Evolutionary conservation across 306 rosid species (phyloP), one percentile per base, ranked within the genome.

Genomic region (Rosa rugosa): DNA sequence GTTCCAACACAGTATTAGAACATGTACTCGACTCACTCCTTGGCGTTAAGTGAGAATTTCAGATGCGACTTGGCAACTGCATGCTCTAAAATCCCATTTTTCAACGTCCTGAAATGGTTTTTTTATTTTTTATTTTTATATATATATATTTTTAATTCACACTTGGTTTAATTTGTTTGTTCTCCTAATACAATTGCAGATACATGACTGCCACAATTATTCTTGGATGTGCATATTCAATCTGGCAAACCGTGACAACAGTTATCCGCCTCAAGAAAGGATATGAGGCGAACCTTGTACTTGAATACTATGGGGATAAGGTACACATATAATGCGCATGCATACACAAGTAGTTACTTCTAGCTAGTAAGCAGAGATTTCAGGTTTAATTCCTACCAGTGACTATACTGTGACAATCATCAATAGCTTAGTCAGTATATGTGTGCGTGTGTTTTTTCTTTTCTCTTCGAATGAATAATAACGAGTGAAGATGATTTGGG

Each of bases 241-340:
- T 78, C 74, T 50, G 71, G 77, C 86, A 83, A 47, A 75, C 70
- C 22, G 31, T 56, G 4, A 22, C 47, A 18, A 31, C 83, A 6
- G 50, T 79, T 34, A 51, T 69, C 56, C 77, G 65, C 23, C 6
- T 79, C 17, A 11, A 63, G 17, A 75, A 38, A 50, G 77, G 76
- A 60, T 34, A 74, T 8, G 69, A 83, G 0, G 75, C 74, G 4
- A 47, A 1, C 46, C 20, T 69, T 8, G 64, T 60, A 13, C 42
- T 79, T 40, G 62, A 83, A 7, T 83, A 79, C 77, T 83, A 40
- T 12, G 75, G 75, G 8, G 83, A 83, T 34, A 74, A 74, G 83
- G 86, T 83, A 69, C 12, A 23, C 23, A 57, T 12, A 51, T 22
- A 18, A 1, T 11, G 56, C 56, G 25, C 11, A 22, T 6, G 11